A percentile compares a stretch with the other conserved stretches of the same genome.
Conservation (phyloP, 2,329 filamentous ascomycete genomes). For the Aaosphaeria arxii region DNA sequence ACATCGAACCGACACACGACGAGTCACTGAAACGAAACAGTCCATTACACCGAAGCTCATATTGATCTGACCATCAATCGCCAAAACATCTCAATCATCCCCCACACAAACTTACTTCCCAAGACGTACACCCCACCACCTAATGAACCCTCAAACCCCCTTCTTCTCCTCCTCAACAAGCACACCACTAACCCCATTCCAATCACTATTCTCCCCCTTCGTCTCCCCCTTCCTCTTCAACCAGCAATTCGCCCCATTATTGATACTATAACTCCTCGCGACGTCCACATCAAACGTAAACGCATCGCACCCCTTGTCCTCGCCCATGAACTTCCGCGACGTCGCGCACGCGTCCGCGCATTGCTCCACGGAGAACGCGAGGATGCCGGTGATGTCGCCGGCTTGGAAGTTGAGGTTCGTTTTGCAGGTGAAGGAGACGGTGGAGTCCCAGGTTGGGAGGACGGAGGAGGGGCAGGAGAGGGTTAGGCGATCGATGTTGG, state of each 20-base stretch:
- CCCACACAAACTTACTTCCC: neutral
- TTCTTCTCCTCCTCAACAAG: neutral
- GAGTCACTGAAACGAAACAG: neutral
- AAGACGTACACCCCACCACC: no score
- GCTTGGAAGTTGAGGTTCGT: neutral
- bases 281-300: slow-evolving; percentile 1
- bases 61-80: neutral
- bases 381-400: slow-evolving; percentile 1
- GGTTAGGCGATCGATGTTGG: neutral
- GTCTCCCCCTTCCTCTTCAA: neutral
- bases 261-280: neutral
- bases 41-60: neutral
- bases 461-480: neutral
- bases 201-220: neutral
- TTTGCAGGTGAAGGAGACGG: neutral
- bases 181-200: neutral
- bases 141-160: no score
- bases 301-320: neutral
- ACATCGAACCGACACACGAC: neutral
- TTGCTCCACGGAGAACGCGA: neutral
- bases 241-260: slow-evolving; percentile 1
- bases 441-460: slow-evolving; percentile 4
- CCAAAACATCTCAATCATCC: neutral
- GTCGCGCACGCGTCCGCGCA: slow-evolving; percentile 2
- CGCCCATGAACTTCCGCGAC: neutral